Conservation (phyloP, 2,329 filamentous ascomycete genomes). For the Colletotrichum euphorbiae region DNA sequence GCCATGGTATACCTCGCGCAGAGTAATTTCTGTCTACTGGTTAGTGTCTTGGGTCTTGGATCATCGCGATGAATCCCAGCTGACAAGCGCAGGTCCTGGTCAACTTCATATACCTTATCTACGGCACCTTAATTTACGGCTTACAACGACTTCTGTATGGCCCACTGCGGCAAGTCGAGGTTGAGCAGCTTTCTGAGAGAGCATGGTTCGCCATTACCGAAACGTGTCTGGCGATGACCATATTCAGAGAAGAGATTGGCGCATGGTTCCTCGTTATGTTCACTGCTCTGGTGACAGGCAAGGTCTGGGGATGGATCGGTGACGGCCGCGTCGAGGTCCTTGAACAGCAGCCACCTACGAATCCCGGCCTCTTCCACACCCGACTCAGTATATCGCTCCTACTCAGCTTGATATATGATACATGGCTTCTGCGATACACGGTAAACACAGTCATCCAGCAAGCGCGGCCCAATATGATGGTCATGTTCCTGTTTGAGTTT, state of each 20-base stretch:
- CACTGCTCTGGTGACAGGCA: slow-evolving; percentile 88
- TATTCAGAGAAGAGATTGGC: slow-evolving; percentile 94
- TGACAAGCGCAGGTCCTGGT: slow-evolving; percentile 76
- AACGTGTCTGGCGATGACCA: slow-evolving; percentile 97
- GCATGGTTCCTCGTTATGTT: slow-evolving; percentile 98
- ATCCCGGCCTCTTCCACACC: slow-evolving; percentile 88
- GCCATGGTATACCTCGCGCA: slow-evolving; percentile 97
- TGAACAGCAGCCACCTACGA: slow-evolving; percentile 93
- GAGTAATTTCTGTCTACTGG: slow-evolving; percentile 94
- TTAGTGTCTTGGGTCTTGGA: slow-evolving; percentile 54
- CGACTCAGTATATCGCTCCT: slow-evolving; percentile 83
- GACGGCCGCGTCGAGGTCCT: slow-evolving; percentile 93
- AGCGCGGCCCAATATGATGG: slow-evolving; percentile 98
- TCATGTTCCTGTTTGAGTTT: slow-evolving; percentile 99
- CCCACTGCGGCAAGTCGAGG: slow-evolving; percentile 89
- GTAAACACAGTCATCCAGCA: slow-evolving; percentile 86
- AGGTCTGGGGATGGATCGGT: slow-evolving; percentile 98
- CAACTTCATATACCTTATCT: slow-evolving; percentile 87
- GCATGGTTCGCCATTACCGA: slow-evolving; percentile 98
- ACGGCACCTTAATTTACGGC: slow-evolving; percentile 83
- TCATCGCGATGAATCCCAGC: not conserved
- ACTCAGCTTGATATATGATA: slow-evolving; percentile 83
- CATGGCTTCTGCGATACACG: slow-evolving; percentile 83
- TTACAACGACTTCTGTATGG: slow-evolving; percentile 93
- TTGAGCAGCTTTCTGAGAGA: slow-evolving; percentile 96